Evolutionary conservation across 106 monocot species (phyloP).

Genomic region (Phalaenopsis equestris): DNA sequence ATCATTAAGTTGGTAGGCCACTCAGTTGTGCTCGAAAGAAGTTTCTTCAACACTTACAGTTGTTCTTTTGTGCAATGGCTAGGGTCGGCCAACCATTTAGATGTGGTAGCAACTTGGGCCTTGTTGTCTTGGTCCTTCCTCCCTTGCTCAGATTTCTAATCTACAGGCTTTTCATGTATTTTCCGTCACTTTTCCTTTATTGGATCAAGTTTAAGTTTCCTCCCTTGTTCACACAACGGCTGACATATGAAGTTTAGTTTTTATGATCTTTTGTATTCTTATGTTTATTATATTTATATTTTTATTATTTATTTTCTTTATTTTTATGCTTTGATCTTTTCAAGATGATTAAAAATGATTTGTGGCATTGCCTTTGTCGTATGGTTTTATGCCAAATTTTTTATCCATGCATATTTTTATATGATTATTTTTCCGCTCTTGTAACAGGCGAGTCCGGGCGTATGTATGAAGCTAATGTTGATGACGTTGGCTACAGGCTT

Average conservation of each 20-base stretch:
- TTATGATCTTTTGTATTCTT: background rate
- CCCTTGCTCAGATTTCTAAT: too few relatives aligned
- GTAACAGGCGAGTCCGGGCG: conserved; percentile 70
- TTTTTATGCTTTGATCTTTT: background rate
- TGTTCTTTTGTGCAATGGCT: too few relatives aligned
- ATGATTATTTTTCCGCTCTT: background rate
- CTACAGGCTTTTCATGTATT: too few relatives aligned
- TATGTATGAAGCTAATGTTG: conserved; percentile 98
- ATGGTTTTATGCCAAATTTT: background rate
- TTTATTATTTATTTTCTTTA: background rate
- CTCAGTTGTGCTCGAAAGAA: too few relatives aligned
- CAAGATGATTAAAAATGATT: background rate
- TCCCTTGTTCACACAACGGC: background rate
- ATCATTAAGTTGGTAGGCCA: too few relatives aligned
- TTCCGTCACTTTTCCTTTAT: too few relatives aligned
- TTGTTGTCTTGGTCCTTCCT: too few relatives aligned
- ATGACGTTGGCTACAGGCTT: conserved; percentile 92
- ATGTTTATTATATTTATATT: background rate
- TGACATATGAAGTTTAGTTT: background rate
- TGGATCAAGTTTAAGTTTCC: too few relatives aligned
- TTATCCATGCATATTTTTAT: background rate
- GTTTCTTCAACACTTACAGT: too few relatives aligned
- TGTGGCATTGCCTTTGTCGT: background rate
- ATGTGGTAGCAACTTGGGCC: too few relatives aligned
- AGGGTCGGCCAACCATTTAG: too few relatives aligned